Base-by-base conservation (phyloP, 176 grass and related monocot genomes). In the Avena sativa region DNA sequence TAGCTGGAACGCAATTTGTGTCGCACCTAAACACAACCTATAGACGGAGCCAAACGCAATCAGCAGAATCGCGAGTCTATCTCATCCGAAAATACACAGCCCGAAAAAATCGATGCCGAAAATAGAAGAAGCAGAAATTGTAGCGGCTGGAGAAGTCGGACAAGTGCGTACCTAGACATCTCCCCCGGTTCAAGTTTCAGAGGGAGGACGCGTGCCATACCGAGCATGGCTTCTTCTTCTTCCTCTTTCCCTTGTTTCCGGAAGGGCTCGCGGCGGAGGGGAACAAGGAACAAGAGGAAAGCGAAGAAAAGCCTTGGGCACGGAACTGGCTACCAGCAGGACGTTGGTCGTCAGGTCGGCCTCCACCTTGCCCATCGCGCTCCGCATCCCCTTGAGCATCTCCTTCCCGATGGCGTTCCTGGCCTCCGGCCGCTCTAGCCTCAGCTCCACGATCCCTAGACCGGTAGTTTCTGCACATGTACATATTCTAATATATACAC, bases 341-440 rank as follows among this genome's bases (percentile, higher is more conserved):
- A 92, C 90, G 67, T 94, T 94, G 72, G 87, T 86, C 9, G 90
- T 73, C 9, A 88, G 12, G 86, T 98, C 96, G 52, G 82, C 84
- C 53, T 65, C 69, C 76, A 98, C 84, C 53, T 71, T 87, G 79
- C 92, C 78, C 49, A 98, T 85, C 0, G 92, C 88, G 67, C 67
- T 90, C 78, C 83, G 87, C 57, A 96, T 64, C n/a, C 92, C 89
- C 40, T 80, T 88, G 43, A 98, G 89, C 94, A 98, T 91, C 73
- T 94, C 97, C 88, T 96, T 96, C 62, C 94, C 93, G 47, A 96
- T 91, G 61, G 97, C 92, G 84, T 98, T 98, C 83, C 91, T 98
- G 15, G 94, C 52, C 94, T 96, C 92, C 76, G 23, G 23, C 23
- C 23, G 23, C 23, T 23, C 23, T 23, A 98, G 73, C 76, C n/a